These are phyloP conservation scores for Fusarium anguioides DNA, from an alignment of 2,329 filamentous ascomycete genomes.

Conservation along the genomic window DNA sequence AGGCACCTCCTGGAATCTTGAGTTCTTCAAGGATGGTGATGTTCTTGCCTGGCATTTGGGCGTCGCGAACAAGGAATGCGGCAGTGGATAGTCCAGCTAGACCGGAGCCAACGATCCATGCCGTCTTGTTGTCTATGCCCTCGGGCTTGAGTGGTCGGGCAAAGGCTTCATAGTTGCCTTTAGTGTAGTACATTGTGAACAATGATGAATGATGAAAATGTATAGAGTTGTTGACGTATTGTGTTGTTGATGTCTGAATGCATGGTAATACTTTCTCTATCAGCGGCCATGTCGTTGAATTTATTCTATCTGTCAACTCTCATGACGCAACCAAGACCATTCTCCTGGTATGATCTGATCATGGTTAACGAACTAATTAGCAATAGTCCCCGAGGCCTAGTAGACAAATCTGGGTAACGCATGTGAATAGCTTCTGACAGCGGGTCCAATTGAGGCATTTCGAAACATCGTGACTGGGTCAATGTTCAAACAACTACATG, in stretches of 20 bases:
- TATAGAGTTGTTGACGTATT: neutral
- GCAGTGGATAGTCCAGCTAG: neutral
- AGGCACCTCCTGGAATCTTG: neutral
- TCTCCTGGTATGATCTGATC: neutral
- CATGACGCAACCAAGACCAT: neutral
- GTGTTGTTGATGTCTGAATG: neutral
- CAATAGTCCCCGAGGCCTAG: neutral
- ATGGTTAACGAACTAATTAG: neutral
- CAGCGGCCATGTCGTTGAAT: neutral
- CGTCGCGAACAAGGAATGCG: slow-evolving; percentile 6
- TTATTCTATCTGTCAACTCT: neutral
- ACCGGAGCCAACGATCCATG: slow-evolving; percentile 6
- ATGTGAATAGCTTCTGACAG: slow-evolving; percentile 9
- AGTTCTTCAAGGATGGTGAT: slow-evolving; percentile 10
- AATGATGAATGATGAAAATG: neutral
- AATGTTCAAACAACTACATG: neutral
- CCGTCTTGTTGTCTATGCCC: neutral
- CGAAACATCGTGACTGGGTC: neutral
- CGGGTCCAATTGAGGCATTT: neutral
- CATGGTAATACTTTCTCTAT: neutral
- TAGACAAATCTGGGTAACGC: neutral
- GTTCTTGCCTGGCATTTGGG: slow-evolving; percentile 5
- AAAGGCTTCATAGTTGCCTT: slow-evolving; percentile 4
- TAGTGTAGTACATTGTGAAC: neutral
- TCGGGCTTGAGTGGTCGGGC: slow-evolving; percentile 1